Base-by-base conservation (phyloP, 257 asterid genomes). In the Oldenlandia corymbosa region DNA sequence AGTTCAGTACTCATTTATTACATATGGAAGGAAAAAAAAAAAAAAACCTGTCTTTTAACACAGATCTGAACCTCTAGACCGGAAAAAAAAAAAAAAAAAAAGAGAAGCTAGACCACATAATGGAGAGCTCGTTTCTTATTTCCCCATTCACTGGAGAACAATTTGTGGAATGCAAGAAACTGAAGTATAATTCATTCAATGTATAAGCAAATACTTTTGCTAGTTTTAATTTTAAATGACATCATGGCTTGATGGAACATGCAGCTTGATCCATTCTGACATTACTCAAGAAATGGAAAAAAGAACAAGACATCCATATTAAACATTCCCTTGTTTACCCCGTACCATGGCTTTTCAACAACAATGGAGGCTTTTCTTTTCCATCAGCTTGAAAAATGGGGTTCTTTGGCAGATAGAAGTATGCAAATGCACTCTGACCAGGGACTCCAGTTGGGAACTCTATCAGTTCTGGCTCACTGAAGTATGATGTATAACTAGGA, bases 371-470 rank as follows among this genome's bases (percentile, higher is more conserved):
- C 69, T 73, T 87, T 80, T 89, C 97, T 30, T 79, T 91, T 26
- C 32, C 71, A 68, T 72, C 79, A 65, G 94, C 88, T 72, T 89
- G 87, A 77, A 73, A 85, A 55, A 47, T 65, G 71, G 99, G 88
- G 81, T 87, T 89, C 58, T 87, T 85, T 17, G 99, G 99, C 37
- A 97, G 90, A 75, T 92, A 92, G 71, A 84, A 92, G 77, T 89
- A 89, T 24, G 99, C 99, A 77, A 85, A 89, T 31, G 99, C 99
- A 52, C 39, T 83, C 74, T 85, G 83, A 24, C 99, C 99, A 0
- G 91, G 91, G 66, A 89, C 85, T 71, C 76, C 87, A 28, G 97
- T 89, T 24, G 97, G 95, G 74, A 92, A 92, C 83, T 89, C 93
- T 62, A 89, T 82, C 68, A 85, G 65, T 71, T 92, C 94, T 3